A percentile compares a stretch with the other conserved stretches of the same genome.
phyloP scores from a whole-genome alignment of 2,329 filamentous ascomycete genomes.

The Colletotrichum sp. region DNA sequence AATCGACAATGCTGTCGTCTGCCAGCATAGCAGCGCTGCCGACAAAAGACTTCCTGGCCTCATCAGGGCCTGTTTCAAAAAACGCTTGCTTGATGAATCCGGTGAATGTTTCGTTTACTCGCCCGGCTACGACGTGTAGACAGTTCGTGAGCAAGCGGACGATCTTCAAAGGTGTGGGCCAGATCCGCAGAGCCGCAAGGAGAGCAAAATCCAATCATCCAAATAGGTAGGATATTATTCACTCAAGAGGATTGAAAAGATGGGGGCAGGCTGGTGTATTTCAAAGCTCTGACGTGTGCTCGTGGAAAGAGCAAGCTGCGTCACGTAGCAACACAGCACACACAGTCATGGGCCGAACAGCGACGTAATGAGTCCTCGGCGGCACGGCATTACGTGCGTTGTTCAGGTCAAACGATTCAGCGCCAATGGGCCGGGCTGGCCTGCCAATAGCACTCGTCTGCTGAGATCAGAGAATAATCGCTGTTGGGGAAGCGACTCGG shows the following conservation, averaged over 20 bases:
- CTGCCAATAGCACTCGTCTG: not conserved
- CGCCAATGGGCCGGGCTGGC: not conserved
- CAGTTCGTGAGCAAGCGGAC: not conserved
- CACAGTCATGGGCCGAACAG: not conserved
- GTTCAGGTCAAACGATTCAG: not conserved
- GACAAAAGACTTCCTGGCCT: conserved; percentile 3
- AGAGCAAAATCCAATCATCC: not conserved
- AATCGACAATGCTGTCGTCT: not conserved
- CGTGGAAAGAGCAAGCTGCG: not conserved
- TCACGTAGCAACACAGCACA: not conserved
- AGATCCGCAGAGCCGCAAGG: not conserved
- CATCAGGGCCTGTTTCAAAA: not conserved
- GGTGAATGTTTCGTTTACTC: not conserved
- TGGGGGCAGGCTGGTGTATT: not conserved
- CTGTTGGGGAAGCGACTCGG: not conserved
- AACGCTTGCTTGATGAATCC: not conserved
- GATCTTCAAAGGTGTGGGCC: not conserved
- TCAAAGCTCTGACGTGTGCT: conserved; percentile 8
- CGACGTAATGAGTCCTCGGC: not conserved
- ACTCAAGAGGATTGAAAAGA: not conserved
- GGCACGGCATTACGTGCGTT: not conserved
- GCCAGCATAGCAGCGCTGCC: not conserved
- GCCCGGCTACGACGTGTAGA: not conserved
- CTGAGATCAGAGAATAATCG: not conserved
- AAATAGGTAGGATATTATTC: not conserved